Evolutionary conservation across 2,329 filamentous ascomycete species (phyloP).

Genomic region (Conoideocrella luteorostrata): DNA sequence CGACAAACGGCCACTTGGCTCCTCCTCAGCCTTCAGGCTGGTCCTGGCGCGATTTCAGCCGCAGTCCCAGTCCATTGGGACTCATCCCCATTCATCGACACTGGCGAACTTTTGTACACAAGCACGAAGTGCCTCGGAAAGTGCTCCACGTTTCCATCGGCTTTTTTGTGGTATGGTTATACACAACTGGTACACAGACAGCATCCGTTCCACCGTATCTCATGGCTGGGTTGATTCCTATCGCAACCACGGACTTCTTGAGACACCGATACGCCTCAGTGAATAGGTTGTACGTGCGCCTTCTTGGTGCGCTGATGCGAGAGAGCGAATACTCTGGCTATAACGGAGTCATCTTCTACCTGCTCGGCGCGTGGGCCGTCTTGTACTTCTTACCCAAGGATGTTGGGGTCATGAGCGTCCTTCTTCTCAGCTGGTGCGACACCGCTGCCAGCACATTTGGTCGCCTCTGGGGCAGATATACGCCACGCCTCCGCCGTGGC

Average conservation of each 20-base stretch:
- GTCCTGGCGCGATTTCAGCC: conserved; percentile 81
- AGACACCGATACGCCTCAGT: conserved; percentile 76
- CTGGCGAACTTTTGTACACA: conserved; percentile 88
- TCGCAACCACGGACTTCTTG: conserved; percentile 72
- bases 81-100: conserved; percentile 92
- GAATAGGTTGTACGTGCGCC: conserved; percentile 80
- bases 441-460: conserved; percentile 95
- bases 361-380: conserved; percentile 82
- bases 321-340: conserved; percentile 91
- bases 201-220: conserved; percentile 76
- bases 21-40: conserved; percentile 60
- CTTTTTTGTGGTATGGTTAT: conserved; percentile 84
- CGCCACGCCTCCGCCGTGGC: conserved; percentile 72
- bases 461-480: conserved; percentile 82
- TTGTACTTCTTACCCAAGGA: conserved; percentile 90
- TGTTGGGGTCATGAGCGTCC: conserved; percentile 78
- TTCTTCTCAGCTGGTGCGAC: conserved; percentile 95
- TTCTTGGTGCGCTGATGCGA: conserved; percentile 87
- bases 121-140: conserved; percentile 94
- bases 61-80: conserved; percentile 86
- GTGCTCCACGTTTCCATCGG: conserved; percentile 91
- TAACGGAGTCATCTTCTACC: conserved; percentile 96
- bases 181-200: conserved; percentile 71
- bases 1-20: conserved; percentile 60
- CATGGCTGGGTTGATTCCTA: conserved; percentile 73